Evolutionary conservation across 1,139 yeast species (phyloP), one percentile per base, ranked within the genome.

Genomic region (Kurtzmaniella quercitrusa): DNA sequence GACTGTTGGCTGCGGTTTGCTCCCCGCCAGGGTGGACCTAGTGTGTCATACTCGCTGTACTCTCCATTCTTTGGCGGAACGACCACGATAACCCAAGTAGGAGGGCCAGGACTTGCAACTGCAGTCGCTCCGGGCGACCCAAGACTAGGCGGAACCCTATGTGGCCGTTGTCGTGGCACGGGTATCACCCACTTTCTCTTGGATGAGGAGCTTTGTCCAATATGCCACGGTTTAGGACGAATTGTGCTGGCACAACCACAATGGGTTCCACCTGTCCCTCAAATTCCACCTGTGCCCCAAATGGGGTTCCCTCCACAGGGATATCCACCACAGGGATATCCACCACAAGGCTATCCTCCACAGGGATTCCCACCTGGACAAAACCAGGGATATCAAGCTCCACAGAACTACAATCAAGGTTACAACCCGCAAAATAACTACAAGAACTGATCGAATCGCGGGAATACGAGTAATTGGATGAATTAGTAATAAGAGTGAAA

Each of bases 81-180:
- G 29, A 42, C 59, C 11, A 21, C 24, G 6, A 8, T 19, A 12
- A 18, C 17, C 6, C 38, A 36, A 19, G 25, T 21, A 14, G 27
- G 38, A 10, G 38, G 38, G 3, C 38, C 38, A 9, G 38, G 38
- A 12, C 19, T 12, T 15, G 37, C 42, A 52, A 54, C 18, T 10
- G 65, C 79, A 27, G 85, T 86, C 1, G 62, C 57, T 10, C 95
- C 96, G 0, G 96, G 96, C 1, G 95, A 89, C 52, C 95, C 95
- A 0, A 61, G 91, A 19, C 66, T 88, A 11, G 96, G 96, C 0
- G 96, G 96, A 1, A 60, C 72, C 1, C 55, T 84, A 5, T 90
- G 97, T 64, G 91, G 91, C 0, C 64, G 81, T 43, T 90, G 96
- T 55, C 60, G 89, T 41, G 96, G 96, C 1, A 50, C 75, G 0